Evolutionary conservation across 441 rosid species (phyloP), one percentile per base, ranked within the genome.

Genomic region (Isatis lusitanica): DNA sequence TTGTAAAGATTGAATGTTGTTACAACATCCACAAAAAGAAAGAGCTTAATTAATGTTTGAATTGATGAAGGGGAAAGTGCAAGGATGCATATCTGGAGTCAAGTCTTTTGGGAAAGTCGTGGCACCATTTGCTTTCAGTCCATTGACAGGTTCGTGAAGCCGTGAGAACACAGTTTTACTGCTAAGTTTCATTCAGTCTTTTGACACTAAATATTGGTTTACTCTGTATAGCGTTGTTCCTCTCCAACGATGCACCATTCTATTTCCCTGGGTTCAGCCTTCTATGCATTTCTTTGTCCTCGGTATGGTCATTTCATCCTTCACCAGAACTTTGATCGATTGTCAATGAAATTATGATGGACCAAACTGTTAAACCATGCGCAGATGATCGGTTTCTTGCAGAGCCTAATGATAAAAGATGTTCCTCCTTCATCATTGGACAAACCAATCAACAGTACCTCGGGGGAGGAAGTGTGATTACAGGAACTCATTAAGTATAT

Each of bases 81-180:
- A 92, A 74, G 99, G 97, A 83, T 94, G 96, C 85, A 82, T 94
- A 67, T 87, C 90, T 55, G 88, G 98, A 66, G 78, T 94, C 63
- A 81, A 68, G 55, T 92, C 98, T 42, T 74, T 88, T 13, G 97
- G 94, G 26, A 88, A 77, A 78, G 90, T 92, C 11, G 78, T 92
- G 59, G 84, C 94, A 47, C 99, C 98, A 6, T 72, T 94, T 44
- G 83, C 88, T 31, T 90, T 87, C 46, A 94, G 97, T 80, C 97
- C 96, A 74, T 77, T 94, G 42, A 90, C 99, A 78, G 93, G 98
- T 91, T 63, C 0, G 21, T 63, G 10, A 46, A 18, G 21, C 11
- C 33, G 0, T 18, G 26, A 53, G 3, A 8, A 18, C 36, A 36
- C 1, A 26, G 6, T 28, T 6, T 6, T 58, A 7, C 33, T 55